Conservation (phyloP, 2,329 filamentous ascomycete genomes). For the Magnaporthiopsis incrustans region DNA sequence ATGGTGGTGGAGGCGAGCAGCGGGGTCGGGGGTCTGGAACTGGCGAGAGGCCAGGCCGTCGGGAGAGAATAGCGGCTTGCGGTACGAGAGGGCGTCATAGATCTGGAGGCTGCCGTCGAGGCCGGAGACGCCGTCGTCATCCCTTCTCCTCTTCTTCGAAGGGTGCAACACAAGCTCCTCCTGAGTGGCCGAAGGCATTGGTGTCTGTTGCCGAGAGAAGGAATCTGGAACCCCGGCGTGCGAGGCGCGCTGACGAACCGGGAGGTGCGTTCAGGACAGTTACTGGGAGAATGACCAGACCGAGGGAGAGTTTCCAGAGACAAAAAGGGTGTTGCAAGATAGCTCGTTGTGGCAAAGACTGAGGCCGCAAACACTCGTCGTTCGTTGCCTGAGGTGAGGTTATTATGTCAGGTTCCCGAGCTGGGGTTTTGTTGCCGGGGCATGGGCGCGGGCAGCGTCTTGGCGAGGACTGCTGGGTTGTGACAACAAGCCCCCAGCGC, state of each 20-base stretch:
- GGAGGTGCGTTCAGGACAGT: neutral
- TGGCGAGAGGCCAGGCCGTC: neutral
- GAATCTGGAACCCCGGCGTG: too few relatives aligned
- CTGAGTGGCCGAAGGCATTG: conserved; percentile 30
- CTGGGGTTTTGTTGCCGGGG: neutral
- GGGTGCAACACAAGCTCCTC: conserved; percentile 21
- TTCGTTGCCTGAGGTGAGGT: neutral
- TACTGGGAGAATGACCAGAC: too few relatives aligned
- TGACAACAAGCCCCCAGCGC: neutral
- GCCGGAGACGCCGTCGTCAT: conserved; percentile 17
- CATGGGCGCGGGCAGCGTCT: neutral
- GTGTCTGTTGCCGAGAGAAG: neutral
- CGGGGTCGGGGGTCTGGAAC: neutral
- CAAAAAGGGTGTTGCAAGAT: neutral
- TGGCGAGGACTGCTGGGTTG: neutral
- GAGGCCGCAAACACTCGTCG: neutral
- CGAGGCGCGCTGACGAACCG: too few relatives aligned
- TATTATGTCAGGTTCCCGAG: neutral
- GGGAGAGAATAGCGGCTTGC: neutral
- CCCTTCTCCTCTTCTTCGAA: conserved; percentile 30
- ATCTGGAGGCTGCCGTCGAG: conserved; percentile 6
- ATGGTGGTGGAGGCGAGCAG: neutral
- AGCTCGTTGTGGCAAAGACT: neutral
- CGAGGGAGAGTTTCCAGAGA: neutral
- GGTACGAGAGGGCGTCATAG: neutral